Percentiles rank a stretch among this genome's conserved stretches.
Evolutionary conservation across 129 eudicot genomes (phyloP).

Genomic region (Lactuca sativa): DNA sequence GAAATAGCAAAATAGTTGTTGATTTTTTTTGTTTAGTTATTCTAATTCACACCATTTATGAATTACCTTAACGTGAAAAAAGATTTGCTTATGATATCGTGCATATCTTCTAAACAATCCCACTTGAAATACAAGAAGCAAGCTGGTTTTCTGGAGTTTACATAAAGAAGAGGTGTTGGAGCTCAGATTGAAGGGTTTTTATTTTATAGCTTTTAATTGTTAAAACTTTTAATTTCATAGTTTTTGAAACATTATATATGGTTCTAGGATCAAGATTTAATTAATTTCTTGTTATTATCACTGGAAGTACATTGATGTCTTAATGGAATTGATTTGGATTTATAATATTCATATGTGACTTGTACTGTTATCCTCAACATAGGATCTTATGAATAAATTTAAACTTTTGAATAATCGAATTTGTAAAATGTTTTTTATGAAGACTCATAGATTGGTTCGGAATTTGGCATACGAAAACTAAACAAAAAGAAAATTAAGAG

Average conservation of each 20-base stretch:
- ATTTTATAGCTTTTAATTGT: background rate
- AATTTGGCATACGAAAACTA: too few relatives aligned
- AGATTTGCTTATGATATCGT: constrained; percentile 89
- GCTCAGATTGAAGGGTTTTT: background rate
- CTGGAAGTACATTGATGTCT: background rate
- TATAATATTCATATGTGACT: background rate
- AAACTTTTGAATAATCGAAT: too few relatives aligned
- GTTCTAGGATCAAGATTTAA: background rate
- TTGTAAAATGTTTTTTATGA: too few relatives aligned
- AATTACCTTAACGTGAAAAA: constrained; percentile 53
- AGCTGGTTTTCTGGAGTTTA: background rate
- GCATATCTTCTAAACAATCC: constrained; percentile 66
- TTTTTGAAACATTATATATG: background rate
- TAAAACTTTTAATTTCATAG: background rate
- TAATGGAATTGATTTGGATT: background rate
- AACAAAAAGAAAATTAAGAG: too few relatives aligned
- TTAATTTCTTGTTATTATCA: background rate
- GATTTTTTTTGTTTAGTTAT: background rate
- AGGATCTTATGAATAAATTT: too few relatives aligned
- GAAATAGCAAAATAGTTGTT: background rate
- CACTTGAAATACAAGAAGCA: background rate
- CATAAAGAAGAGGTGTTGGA: constrained; percentile 1
- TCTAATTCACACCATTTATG: background rate
- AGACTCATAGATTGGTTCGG: too few relatives aligned
- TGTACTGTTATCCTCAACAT: background rate